Percentiles rank a stretch among this genome's conserved stretches.
phyloP scores from a whole-genome alignment of 2,329 filamentous ascomycete genomes.

The Xylariaceae sp. region DNA sequence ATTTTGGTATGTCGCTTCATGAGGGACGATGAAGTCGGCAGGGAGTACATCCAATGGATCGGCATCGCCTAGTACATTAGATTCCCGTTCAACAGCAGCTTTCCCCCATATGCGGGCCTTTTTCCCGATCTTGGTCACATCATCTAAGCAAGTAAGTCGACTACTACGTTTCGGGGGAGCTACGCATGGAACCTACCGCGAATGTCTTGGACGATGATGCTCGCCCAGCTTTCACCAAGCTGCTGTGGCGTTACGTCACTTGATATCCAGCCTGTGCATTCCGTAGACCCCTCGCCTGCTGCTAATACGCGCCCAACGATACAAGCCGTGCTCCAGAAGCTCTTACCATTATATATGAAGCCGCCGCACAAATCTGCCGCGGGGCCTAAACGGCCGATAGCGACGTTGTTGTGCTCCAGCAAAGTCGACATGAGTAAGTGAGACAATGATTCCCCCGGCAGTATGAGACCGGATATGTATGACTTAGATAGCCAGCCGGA shows the following conservation, averaged over 20 bases:
- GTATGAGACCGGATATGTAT: constrained; percentile 58
- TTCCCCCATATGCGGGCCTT: constrained; percentile 59
- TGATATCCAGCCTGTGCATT: constrained; percentile 65
- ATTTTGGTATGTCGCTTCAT: constrained; percentile 48
- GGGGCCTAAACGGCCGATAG: constrained; percentile 52
- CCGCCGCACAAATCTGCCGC: constrained; percentile 59
- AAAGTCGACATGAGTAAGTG: constrained; percentile 62
- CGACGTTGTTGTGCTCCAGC: constrained; percentile 57
- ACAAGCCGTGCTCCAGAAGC: constrained; percentile 64
- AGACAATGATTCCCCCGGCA: constrained; percentile 57
- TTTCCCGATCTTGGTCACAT: constrained; percentile 44
- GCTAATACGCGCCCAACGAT: constrained; percentile 60
- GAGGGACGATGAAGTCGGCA: constrained; percentile 58
- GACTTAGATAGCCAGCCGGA: constrained; percentile 64
- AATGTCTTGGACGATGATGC: constrained; percentile 51
- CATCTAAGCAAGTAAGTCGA: constrained; percentile 35
- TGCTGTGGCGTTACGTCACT: constrained; percentile 51
- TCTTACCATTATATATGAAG: constrained; percentile 58
- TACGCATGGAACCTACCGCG: constrained; percentile 34
- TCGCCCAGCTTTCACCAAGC: constrained; percentile 52
- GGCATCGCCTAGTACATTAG: constrained; percentile 53
- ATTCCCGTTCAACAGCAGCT: constrained; percentile 52
- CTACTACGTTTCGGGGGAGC: constrained; percentile 14
- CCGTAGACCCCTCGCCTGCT: constrained; percentile 54
- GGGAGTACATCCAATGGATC: constrained; percentile 50